These are phyloP conservation scores for Rhynchospora tenuis DNA, from an alignment of 176 grass and related monocot species.

Conservation along the genomic window DNA sequence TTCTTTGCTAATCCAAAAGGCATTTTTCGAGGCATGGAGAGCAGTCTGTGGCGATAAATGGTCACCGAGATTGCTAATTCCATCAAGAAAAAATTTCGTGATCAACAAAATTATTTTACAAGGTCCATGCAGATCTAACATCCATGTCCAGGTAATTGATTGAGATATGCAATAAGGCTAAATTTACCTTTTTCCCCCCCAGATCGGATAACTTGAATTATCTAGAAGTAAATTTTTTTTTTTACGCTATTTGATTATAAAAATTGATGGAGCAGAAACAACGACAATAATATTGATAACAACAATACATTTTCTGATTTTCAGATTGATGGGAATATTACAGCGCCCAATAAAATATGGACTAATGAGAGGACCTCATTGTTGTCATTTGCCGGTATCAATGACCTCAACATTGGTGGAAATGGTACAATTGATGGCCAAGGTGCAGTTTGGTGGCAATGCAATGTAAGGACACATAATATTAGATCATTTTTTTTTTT, in stretches of 20 bases:
- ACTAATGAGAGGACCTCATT: neutral
- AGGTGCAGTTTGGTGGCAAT: conserved; percentile 72
- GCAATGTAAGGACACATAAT: conserved; percentile 61
- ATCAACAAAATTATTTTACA: conserved; percentile 42
- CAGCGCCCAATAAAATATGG: neutral
- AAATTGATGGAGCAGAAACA: conserved; percentile 1
- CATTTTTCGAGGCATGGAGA: conserved; percentile 52
- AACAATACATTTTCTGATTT: conserved; percentile 64
- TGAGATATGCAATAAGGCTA: neutral
- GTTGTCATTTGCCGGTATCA: neutral
- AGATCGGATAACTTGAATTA: neutral
- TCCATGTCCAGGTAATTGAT: conserved; percentile 50
- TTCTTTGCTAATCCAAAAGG: conserved; percentile 21
- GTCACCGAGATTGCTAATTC: conserved; percentile 43
- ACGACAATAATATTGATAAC: conserved; percentile 42
- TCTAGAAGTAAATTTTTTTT: too few species aligned
- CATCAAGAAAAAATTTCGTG: conserved; percentile 44
- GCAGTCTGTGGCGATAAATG: conserved; percentile 35
- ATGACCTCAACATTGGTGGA: conserved; percentile 41
- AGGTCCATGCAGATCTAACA: conserved; percentile 59
- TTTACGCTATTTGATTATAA: neutral
- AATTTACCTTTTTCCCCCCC: neutral
- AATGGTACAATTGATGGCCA: conserved; percentile 64
- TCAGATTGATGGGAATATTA: conserved; percentile 38
- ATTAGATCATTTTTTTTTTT: conserved; percentile 22